phyloP scores from a whole-genome alignment of 208 protist genomes.

The Trypanosoma melophagium region DNA sequence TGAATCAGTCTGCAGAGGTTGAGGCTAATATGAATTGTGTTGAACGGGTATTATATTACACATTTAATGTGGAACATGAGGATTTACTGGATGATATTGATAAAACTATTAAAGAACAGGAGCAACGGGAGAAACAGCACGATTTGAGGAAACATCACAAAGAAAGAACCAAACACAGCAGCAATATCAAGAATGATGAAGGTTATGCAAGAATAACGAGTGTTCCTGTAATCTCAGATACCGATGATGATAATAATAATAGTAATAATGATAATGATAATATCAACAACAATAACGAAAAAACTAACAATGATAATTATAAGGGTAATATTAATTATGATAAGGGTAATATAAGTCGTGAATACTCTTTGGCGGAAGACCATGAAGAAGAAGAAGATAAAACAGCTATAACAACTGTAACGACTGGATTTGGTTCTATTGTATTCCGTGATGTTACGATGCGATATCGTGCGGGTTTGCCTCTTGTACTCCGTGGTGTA shows the following conservation, averaged over 20 bases:
- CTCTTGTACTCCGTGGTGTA: conserved; percentile 71
- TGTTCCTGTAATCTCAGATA: neutral
- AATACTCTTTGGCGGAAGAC: too few relatives aligned
- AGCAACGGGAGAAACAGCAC: conserved; percentile 7
- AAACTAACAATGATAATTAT: neutral
- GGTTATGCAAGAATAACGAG: neutral
- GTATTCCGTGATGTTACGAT: conserved; percentile 63
- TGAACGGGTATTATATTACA: conserved; percentile 83
- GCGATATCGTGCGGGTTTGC: conserved; percentile 74
- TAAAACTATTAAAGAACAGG: conserved; percentile 5
- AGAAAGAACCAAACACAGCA: neutral
- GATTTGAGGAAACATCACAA: neutral
- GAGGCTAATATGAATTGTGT: conserved; percentile 88
- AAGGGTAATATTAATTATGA: too few relatives aligned
- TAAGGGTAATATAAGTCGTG: too few relatives aligned
- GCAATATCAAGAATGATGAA: neutral
- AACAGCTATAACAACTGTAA: too few relatives aligned
- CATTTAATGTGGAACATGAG: conserved; percentile 61
- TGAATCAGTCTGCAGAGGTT: conserved; percentile 47
- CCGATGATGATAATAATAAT: neutral
- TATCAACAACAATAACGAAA: too few relatives aligned
- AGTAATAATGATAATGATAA: too few relatives aligned
- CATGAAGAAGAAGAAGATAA: too few relatives aligned
- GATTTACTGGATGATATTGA: conserved; percentile 29
- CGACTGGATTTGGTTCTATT: conserved; percentile 39